These are phyloP conservation scores for Pulveroboletus sp. DNA, from an alignment of 768 basidiomycete species.

Conservation along the genomic window DNA sequence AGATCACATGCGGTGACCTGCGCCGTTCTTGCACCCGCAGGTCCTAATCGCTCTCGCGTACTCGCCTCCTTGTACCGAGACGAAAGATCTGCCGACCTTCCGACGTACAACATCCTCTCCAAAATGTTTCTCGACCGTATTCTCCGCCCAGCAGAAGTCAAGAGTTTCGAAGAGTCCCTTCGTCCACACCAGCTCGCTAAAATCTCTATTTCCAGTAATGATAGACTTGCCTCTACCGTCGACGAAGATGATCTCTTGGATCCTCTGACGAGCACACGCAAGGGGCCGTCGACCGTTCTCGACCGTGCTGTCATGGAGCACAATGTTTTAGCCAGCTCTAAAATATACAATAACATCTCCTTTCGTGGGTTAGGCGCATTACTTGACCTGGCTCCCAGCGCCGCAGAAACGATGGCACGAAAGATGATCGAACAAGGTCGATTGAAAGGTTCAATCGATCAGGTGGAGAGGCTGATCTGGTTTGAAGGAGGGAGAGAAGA, in stretches of 20 bases:
- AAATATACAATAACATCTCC: slow-evolving; percentile 97
- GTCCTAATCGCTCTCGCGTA: slow-evolving; percentile 91
- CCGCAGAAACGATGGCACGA: slow-evolving; percentile 95
- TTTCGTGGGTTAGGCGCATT: slow-evolving; percentile 91
- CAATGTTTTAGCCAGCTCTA: slow-evolving; percentile 93
- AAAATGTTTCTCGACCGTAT: slow-evolving; percentile 99
- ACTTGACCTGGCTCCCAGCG: slow-evolving; percentile 85
- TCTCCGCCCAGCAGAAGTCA: slow-evolving; percentile 83
- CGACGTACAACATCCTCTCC: slow-evolving; percentile 85
- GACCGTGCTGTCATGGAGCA: slow-evolving; percentile 99
- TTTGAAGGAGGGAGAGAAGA: slow-evolving; percentile 88
- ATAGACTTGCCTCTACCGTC: slow-evolving; percentile 67
- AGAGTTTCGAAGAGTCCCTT: slow-evolving; percentile 83
- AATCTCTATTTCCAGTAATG: slow-evolving; percentile 80
- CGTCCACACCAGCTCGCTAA: slow-evolving; percentile 94
- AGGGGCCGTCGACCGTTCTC: slow-evolving; percentile 91
- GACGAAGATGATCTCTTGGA: slow-evolving; percentile 55
- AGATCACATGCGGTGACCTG: slow-evolving; percentile 93
- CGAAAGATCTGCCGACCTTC: slow-evolving; percentile 79
- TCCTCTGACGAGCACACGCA: slow-evolving; percentile 67
- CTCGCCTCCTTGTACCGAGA: slow-evolving; percentile 93
- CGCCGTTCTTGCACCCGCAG: slow-evolving; percentile 94
- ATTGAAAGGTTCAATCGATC: slow-evolving; percentile 90
- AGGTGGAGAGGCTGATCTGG: slow-evolving; percentile 91
- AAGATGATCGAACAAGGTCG: slow-evolving; percentile 99